Conservation (phyloP, 139 green algal species). For the Coelastrella sp. region DNA sequence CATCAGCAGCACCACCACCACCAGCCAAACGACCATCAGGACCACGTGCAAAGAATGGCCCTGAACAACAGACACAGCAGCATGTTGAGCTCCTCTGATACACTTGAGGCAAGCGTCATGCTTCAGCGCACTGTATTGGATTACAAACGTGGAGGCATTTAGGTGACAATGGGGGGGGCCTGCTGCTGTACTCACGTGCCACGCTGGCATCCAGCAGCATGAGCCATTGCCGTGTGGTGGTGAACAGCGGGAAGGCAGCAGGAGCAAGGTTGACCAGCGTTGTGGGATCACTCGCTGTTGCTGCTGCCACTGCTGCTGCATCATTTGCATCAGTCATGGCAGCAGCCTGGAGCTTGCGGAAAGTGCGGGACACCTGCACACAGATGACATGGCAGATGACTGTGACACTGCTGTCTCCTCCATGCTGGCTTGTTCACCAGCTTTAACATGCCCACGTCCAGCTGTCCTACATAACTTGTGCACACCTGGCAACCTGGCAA, state of each 20-base stretch:
- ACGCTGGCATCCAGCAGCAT: constrained; percentile 73
- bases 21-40: constrained; percentile 19
- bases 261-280: constrained; percentile 60
- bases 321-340: constrained; percentile 38
- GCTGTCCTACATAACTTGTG: no score
- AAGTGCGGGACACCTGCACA: constrained; percentile 68
- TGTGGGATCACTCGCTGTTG: not conserved
- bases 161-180: not conserved
- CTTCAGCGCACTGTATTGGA: not conserved
- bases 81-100: not conserved
- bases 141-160: not conserved
- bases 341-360: constrained; percentile 71
- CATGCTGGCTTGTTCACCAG: not conserved
- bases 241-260: constrained; percentile 84
- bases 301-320: constrained; percentile 35
- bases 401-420: not conserved
- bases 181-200: not conserved
- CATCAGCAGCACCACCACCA: not conserved
- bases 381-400: not conserved
- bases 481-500: no score
- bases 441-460: not conserved
- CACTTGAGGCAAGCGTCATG: not conserved
- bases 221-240: constrained; percentile 68
- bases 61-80: constrained; percentile 28
- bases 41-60: constrained; percentile 76